A percentile compares a stretch with the other conserved stretches of the same genome.
phyloP scores from a whole-genome alignment of 495 filamentous ascomycete species.

The Poronia punctata region DNA sequence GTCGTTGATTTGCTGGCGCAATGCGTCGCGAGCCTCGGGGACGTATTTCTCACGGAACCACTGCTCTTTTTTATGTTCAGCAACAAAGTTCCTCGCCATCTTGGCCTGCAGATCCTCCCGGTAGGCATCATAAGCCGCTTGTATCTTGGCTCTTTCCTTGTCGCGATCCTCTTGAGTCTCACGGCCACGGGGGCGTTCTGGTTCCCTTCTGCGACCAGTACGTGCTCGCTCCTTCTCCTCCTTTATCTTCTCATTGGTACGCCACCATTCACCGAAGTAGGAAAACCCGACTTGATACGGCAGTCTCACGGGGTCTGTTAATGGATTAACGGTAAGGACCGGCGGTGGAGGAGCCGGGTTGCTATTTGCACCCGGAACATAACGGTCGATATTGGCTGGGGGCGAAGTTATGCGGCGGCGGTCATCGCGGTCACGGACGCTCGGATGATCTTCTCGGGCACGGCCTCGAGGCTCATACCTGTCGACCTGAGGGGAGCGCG shows the following conservation, averaged over 20 bases:
- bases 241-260: conserved; percentile 73
- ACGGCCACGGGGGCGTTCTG: conserved; percentile 63
- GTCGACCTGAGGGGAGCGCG: conserved; percentile 63
- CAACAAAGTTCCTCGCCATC: conserved; percentile 83
- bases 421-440: conserved; percentile 49
- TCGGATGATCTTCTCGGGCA: conserved; percentile 61
- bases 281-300: conserved; percentile 95
- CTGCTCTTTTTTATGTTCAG: conserved; percentile 83
- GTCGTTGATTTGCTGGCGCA: conserved; percentile 62
- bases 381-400: conserved; percentile 83
- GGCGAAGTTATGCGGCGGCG: conserved; percentile 50
- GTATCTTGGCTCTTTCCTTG: conserved; percentile 82
- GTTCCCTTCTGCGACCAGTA: conserved; percentile 64
- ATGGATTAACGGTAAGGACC: conserved; percentile 59
- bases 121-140: conserved; percentile 86
- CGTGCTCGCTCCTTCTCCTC: conserved; percentile 77
- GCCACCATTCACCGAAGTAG: conserved; percentile 97
- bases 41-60: conserved; percentile 98
- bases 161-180: conserved; percentile 81
- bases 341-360: conserved; percentile 36
- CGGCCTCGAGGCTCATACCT: conserved; percentile 63
- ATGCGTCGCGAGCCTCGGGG: conserved; percentile 63
- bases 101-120: conserved; percentile 90
- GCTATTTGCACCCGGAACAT: conserved; percentile 78
- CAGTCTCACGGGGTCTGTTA: conserved; percentile 74